Conservation (phyloP, 345 rosid genomes). For the Acer negundo region DNA sequence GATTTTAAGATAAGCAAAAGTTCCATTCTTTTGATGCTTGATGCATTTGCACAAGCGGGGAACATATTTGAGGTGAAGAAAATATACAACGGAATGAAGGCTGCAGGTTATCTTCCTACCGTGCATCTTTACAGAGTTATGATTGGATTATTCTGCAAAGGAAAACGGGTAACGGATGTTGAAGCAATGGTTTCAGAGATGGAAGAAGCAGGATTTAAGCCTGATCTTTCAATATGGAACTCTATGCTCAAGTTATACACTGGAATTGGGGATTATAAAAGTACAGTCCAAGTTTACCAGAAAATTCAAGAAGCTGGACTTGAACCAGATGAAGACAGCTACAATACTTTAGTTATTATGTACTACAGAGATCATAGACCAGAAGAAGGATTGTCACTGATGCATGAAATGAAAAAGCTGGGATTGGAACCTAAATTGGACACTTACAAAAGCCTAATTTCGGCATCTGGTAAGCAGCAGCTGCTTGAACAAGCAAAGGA, state of each 20-base stretch:
- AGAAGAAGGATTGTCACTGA: conserved; percentile 75
- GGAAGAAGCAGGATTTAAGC: conserved; percentile 85
- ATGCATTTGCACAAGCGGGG: conserved; percentile 80
- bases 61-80: conserved; percentile 89
- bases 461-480: conserved; percentile 84
- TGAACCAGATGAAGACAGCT: conserved; percentile 82
- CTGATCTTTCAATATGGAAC: conserved; percentile 85
- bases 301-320: conserved; percentile 66
- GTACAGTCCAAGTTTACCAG: conserved; percentile 70
- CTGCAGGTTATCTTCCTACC: conserved; percentile 90
- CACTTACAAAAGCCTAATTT: conserved; percentile 89
- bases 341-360: conserved; percentile 80
- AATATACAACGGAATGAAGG: conserved; percentile 93
- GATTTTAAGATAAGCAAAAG: conserved; percentile 91
- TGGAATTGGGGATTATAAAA: conserved; percentile 72
- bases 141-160: conserved; percentile 73
- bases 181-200: conserved; percentile 90
- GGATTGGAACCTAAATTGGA: conserved; percentile 80
- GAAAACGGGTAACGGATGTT: conserved; percentile 78
- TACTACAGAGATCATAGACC: conserved; percentile 87
- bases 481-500: conserved; percentile 73
- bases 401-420: conserved; percentile 72
- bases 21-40: conserved; percentile 85
- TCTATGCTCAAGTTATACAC: conserved; percentile 84
- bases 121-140: conserved; percentile 91